Conservation (phyloP, 1,284 basidiomycete genomes). For the Leccinum angustisporum region DNA sequence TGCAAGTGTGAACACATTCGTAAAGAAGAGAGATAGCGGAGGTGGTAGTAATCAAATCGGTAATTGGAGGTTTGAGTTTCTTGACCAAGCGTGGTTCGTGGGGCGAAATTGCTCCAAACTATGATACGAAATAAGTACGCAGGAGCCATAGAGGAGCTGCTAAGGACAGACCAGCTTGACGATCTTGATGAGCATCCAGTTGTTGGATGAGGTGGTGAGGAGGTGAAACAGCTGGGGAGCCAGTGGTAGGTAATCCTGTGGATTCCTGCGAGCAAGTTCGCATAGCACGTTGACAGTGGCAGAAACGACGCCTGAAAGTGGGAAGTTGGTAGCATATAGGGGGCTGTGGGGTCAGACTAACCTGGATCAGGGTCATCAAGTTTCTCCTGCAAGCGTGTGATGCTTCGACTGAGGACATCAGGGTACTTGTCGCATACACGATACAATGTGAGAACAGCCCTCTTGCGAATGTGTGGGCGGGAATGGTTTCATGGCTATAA, state of each 20-base stretch:
- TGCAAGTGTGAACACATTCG: slow-evolving; percentile 98
- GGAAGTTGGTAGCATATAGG: background rate
- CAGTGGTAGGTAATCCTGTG: slow-evolving; percentile 76
- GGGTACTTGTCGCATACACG: slow-evolving; percentile 80
- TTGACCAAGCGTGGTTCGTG: slow-evolving; percentile 91
- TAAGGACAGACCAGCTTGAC: slow-evolving; percentile 78
- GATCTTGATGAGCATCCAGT: slow-evolving; percentile 99
- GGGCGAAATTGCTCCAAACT: slow-evolving; percentile 92
- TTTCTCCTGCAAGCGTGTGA: slow-evolving; percentile 77
- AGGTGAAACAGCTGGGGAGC: slow-evolving; percentile 94
- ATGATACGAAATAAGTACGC: slow-evolving; percentile 11
- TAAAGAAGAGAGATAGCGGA: slow-evolving; percentile 95
- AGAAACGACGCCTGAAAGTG: slow-evolving; percentile 75
- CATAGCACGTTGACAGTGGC: slow-evolving; percentile 94
- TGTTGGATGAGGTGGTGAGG: slow-evolving; percentile 93
- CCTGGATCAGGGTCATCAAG: slow-evolving; percentile 84
- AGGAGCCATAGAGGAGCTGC: background rate
- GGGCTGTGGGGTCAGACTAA: slow-evolving; percentile 32
- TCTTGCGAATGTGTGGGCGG: slow-evolving; percentile 83
- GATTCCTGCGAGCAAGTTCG: slow-evolving; percentile 83
- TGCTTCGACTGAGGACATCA: slow-evolving; percentile 67
- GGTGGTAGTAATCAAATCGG: slow-evolving; percentile 93
- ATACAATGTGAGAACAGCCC: slow-evolving; percentile 82
- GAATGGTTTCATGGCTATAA: slow-evolving; percentile 90
- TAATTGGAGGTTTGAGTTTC: slow-evolving; percentile 92